Base-by-base conservation (phyloP, 1,139 yeast genomes). In the Arxiozyma heterogenica region DNA sequence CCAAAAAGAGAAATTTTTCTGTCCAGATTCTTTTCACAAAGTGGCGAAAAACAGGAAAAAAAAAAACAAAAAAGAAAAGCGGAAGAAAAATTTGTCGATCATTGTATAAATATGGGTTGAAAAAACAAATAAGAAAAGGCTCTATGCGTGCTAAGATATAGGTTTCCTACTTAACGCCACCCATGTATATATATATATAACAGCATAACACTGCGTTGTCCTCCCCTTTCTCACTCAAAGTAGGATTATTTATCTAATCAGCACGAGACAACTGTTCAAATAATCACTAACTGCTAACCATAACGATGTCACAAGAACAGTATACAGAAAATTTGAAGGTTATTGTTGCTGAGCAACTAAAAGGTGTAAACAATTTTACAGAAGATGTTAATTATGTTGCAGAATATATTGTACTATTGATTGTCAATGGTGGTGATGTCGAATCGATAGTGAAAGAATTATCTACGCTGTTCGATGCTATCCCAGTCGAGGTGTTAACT, bases 331-430 rank as follows among this genome's bases (percentile, higher is more conserved):
- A 70, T 55, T 59, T 73, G 50, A 71, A 71, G 56, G 60, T 64
- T 23, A 69, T 67, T 44, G 69, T 72, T 12, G 69, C 71, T 22
- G 68, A 64, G 53, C 70, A 70, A 58, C 60, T 71, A 42, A 59
- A 61, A 34, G 67, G 68, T 42, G 54, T 72, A 4, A 69, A 68
- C 11, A 73, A 73, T 53, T 69, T 76, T 56, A 68, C 67, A 9
- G 95, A 86, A 57, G 95, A 88, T 66, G 82, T 88, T 39, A 81
- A 75, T 49, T 89, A 85, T 65, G 85, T 86, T 45, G 88, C 96
- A 18, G 95, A 89, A 66, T 89, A 82, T 66, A 82, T 89, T 57
- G 78, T 84, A 23, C 78, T 86, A 55, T 75, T 88, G 72, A 82
- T 88, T 55, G 82, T 85, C 30, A 86, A 86, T 63, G 82, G 84